Base-by-base conservation (phyloP, 1,284 basidiomycete genomes). In the Pisolithus thermaeus region DNA sequence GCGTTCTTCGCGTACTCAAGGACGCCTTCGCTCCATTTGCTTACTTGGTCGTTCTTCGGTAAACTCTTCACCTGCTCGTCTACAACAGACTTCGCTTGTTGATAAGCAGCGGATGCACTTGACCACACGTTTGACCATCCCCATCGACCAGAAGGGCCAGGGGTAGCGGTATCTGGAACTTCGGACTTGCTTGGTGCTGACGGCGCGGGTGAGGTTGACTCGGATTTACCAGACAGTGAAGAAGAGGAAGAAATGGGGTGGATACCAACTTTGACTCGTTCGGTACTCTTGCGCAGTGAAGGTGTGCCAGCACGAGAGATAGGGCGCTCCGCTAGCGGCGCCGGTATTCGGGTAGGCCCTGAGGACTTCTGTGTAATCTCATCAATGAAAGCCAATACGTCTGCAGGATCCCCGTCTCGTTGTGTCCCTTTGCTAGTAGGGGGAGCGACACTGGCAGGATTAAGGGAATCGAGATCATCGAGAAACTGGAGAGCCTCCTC, bases 331-430 rank as follows among this genome's bases (percentile, higher is more conserved):
- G 80, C 69, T 54, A 78, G 75, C 20, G 77, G 67, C 28, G 78
- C 70, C 27, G 81, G 70, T 2, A 77, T 62, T 39, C 84, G 81
- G 8, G 82, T 81, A 3, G 87, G 85, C 59, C 89, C 88, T 4
- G 84, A 76, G 65, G 83, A 87, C 71, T 92, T 93, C 77, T 91
- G 90, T 0, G 91, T 93, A 60, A 96, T 92, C 69, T 96, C 92
- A 69, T 97, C 92, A 50, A 97, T 81, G 73, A 95, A 96, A 23
- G 92, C 93, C 41, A 95, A 81, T 16, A 90, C 91, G 56, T 90
- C 88, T 0, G 74, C 69, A 20, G 88, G 86, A 65, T 91, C 84
- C 40, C 81, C 81, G 57, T 75, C 74, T 45, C 72, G 69, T 49
- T 66, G 63, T 28, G 63, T 53, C 32, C 32, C 39, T 63, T 40